Evolutionary conservation across 129 eudicot genomes (phyloP), one percentile per base, ranked within the genome.

Genomic region (Erigeron canadensis): DNA sequence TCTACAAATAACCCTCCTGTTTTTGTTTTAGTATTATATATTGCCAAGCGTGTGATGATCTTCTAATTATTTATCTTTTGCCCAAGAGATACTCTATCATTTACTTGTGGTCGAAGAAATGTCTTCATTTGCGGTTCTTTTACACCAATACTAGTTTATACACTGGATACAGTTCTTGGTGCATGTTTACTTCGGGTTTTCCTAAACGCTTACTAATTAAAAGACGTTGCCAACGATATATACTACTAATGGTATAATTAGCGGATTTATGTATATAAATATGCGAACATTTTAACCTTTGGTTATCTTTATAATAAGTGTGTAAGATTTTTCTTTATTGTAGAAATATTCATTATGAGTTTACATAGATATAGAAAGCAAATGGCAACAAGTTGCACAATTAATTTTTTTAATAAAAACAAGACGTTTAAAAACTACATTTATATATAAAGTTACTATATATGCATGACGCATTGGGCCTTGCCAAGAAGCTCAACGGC

Each of bases 41-140:
- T 59, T 5, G 43, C 15, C 65, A 59, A 28, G 65, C 65, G 65
- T 59, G 65, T 59, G 65, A 70, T 59, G 65, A 70, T 70, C 76
- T 40, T 63, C 53, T 50, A 23, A 70, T 70, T 77, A 69, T 77
- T 77, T 72, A 70, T 53, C 51, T 55, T 62, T 77, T 61, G 61
- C 17, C 72, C 66, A 69, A 41, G 5, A 65, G 16, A 16, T 41
- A 63, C 69, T 70, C 71, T 15, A 63, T 41, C 72, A 41, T 70
- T 73, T 77, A 12, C 77, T 70, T 77, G 37, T 62, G 56, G 72
- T 51, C 67, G 67, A 77, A 70, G 81, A 70, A n/a, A 70, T 55
- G 37, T 55, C 66, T 50, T 70, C 23, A 42, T 51, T 61, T 70
- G 66, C 41, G 13, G 65, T 62, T 48, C 38, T 77, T 42, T 59